phyloP scores from a whole-genome alignment of 495 filamentous ascomycete species.

The Aspergillus hancockii region DNA sequence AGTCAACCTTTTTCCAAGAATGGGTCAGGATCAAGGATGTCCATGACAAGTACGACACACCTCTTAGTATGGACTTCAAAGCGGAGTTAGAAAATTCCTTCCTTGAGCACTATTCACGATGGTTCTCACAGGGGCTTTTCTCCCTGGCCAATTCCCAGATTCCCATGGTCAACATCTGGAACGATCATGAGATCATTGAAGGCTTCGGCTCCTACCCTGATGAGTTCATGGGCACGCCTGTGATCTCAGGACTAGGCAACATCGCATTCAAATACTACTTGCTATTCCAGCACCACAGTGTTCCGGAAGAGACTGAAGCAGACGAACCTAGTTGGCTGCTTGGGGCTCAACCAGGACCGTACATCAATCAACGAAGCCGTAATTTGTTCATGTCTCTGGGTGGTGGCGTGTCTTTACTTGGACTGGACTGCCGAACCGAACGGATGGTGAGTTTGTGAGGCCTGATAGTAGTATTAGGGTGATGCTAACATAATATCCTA shows the following conservation, averaged over 20 bases:
- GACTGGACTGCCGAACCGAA: constrained; percentile 89
- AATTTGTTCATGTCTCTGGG: constrained; percentile 86
- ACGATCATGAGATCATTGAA: constrained; percentile 98
- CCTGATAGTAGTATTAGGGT: background rate
- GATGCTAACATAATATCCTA: constrained; percentile 31
- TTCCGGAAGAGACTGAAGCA: constrained; percentile 72
- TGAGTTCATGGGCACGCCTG: constrained; percentile 86
- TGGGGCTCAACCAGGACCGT: constrained; percentile 78
- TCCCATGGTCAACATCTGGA: constrained; percentile 97
- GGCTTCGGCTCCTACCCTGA: constrained; percentile 93
- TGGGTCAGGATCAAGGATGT: constrained; percentile 84
- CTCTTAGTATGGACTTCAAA: constrained; percentile 75
- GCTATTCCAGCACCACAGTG: constrained; percentile 94
- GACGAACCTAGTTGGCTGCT: constrained; percentile 92
- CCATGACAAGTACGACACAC: constrained; percentile 70
- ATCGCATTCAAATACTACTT: constrained; percentile 98
- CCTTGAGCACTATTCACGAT: constrained; percentile 78
- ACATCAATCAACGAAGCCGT: constrained; percentile 82
- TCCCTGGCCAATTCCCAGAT: constrained; percentile 91
- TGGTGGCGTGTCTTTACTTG: constrained; percentile 75
- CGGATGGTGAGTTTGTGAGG: constrained; percentile 54
- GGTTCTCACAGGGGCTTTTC: constrained; percentile 96
- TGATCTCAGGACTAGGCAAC: constrained; percentile 85
- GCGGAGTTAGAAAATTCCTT: constrained; percentile 86
- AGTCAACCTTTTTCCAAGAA: constrained; percentile 72